Conservation (phyloP, 108 stramenopile genomes). For the Nitzschia palea region DNA sequence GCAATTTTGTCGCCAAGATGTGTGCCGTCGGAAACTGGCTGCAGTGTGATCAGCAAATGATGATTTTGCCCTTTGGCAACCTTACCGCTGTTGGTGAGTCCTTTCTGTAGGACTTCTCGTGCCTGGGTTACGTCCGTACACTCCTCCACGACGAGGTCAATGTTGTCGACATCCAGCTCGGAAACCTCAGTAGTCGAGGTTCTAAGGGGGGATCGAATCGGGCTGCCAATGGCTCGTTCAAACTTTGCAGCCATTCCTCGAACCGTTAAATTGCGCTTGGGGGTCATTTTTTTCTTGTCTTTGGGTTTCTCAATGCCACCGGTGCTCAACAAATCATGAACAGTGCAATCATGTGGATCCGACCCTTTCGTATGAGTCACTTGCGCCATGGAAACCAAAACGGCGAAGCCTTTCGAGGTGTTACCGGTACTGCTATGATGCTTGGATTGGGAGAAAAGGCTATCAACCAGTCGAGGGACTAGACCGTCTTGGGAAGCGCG, state of each 20-base stretch:
- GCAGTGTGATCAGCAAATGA: constrained; percentile 37
- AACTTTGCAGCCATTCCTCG: constrained; percentile 37
- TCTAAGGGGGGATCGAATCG: constrained; percentile 10
- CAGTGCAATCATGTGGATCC: constrained; percentile 13
- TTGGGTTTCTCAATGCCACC: constrained; percentile 5
- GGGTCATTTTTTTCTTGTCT: constrained; percentile 21
- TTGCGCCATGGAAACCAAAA: constrained; percentile 44
- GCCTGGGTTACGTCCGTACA: constrained; percentile 31
- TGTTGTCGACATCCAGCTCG: constrained; percentile 20
- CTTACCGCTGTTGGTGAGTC: constrained; percentile 11
- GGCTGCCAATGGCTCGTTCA: constrained; percentile 24
- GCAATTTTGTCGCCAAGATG: constrained; percentile 41
- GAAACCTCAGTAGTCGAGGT: not conserved
- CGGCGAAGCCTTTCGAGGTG: constrained; percentile 23
- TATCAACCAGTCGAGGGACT: constrained; percentile 48
- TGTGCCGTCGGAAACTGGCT: constrained; percentile 33
- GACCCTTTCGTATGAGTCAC: constrained; percentile 32
- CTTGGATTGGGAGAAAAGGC: constrained; percentile 48
- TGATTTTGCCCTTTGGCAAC: constrained; percentile 21
- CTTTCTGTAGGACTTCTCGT: constrained; percentile 39
- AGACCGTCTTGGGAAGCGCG: constrained; percentile 40
- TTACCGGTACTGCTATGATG: constrained; percentile 22
- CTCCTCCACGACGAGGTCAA: constrained; percentile 13
- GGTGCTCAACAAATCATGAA: constrained; percentile 31
- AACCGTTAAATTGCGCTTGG: constrained; percentile 14